Percentiles rank a stretch among this genome's conserved stretches.
Evolutionary conservation across 257 asterid species (phyloP).

Genomic region (Lycium ferocissimum): DNA sequence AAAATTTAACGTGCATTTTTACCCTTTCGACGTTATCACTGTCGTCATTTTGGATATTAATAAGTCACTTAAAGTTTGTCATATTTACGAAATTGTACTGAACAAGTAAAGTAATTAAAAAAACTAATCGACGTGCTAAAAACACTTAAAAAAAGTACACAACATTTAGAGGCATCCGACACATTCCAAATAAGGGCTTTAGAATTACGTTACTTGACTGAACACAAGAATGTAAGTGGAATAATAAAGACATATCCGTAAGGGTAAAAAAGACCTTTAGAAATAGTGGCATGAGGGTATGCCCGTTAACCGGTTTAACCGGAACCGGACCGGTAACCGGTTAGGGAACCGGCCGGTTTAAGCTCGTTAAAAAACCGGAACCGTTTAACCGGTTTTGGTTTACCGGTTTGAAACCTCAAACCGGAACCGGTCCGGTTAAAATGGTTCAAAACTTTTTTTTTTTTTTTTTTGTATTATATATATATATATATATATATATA

Average conservation of each 20-base stretch:
- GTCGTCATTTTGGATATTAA: background rate
- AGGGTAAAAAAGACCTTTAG: background rate
- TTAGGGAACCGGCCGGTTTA: too few species aligned
- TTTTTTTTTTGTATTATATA: too few species aligned
- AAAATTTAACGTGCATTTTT: background rate
- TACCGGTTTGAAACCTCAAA: too few species aligned
- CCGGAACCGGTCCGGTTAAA: too few species aligned
- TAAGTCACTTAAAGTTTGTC: background rate
- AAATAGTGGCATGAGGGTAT: background rate
- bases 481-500: too few species aligned
- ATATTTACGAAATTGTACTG: background rate
- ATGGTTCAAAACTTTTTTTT: too few species aligned
- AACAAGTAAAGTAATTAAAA: background rate
- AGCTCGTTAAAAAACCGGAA: too few species aligned
- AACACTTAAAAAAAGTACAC: background rate
- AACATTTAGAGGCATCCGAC: background rate
- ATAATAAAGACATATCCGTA: background rate
- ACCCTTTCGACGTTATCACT: background rate
- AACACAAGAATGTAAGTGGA: background rate
- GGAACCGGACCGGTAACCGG: too few species aligned
- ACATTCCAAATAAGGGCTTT: background rate
- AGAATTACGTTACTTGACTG: background rate
- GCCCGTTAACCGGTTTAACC: too few species aligned
- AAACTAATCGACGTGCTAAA: background rate
- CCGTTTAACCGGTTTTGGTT: too few species aligned